Conservation (phyloP, 345 rosid species). For the Salix udensis region DNA sequence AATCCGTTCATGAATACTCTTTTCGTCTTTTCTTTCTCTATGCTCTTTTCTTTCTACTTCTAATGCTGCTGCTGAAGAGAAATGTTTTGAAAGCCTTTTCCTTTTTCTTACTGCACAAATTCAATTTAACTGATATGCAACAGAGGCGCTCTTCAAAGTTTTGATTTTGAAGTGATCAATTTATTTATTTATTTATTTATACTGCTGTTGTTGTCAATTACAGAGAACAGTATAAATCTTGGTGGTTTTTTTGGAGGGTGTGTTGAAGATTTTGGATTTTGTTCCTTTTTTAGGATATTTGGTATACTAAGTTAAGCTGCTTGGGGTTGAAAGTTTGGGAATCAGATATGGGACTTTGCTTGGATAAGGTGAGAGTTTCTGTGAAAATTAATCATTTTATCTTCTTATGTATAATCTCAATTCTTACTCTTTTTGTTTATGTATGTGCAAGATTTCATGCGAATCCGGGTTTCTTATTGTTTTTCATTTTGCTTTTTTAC, state of each 20-base stretch:
- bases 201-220: background rate
- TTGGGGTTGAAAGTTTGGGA: background rate
- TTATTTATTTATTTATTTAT: background rate
- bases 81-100: background rate
- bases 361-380: constrained; percentile 34
- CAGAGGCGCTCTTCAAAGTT: background rate
- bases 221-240: background rate
- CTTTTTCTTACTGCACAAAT: background rate
- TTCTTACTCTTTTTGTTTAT: background rate
- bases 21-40: background rate
- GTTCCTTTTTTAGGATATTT: background rate
- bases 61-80: background rate
- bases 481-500: background rate
- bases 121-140: background rate
- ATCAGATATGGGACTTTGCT: constrained; percentile 46
- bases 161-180: background rate
- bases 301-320: background rate
- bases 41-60: background rate
- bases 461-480: background rate
- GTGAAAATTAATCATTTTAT: background rate
- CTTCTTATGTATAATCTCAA: background rate
- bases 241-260: background rate
- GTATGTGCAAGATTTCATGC: background rate
- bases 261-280: background rate
- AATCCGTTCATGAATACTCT: background rate